Base-by-base conservation (phyloP, 2,329 filamentous ascomycete species). In the Periconia macrospinosa region DNA sequence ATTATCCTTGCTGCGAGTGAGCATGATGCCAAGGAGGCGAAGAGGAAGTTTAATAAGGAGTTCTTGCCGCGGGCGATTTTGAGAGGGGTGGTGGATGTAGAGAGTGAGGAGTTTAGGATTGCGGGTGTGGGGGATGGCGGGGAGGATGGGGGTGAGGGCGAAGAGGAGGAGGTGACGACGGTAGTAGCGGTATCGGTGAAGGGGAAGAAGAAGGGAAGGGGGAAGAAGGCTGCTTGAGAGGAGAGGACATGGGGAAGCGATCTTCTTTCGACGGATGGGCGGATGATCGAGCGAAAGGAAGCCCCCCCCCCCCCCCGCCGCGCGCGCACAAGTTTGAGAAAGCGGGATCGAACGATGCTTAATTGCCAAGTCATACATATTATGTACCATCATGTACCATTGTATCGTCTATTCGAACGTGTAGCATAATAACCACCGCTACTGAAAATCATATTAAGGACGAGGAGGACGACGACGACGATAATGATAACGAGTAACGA, bases 61-160 rank as follows among this genome's bases (percentile, higher is more conserved):
- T 60, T 81, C 2, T 58, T 82, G 13, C 68, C 73, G 0, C 66
- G 73, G 41, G 75, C 75, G 49, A 75, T 80, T 41, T 60, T 81
- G 18, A 68, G 73, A n/a, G 79, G 77, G 1, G 51, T 59, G 2
- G 48, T 81, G 2, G 71, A 79, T 37, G 59, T 75, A 1, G 64
- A 75, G 0, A 70, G 64, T 49, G 65, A 75, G 1, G 76, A 79
- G 45, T 76, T 77, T 60, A 66, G 58, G 48, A 63, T 70, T n/a
- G 47, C 51, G n/a, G 13, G 14, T 8, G 30, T n/a, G 43, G 11
- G 15, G 30, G 23, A 30, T 41, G 1, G 35, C 30, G 37, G 40
- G 17, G 27, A 27, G 27, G 44, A 30, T 52, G 47, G 30, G 49
- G 53, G 13, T 15, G 17, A 58, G 58, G 43, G 66, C 60, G 44